Evolutionary conservation across 805 yeast species (phyloP).

Genomic region (Deakozyma indianensis): DNA sequence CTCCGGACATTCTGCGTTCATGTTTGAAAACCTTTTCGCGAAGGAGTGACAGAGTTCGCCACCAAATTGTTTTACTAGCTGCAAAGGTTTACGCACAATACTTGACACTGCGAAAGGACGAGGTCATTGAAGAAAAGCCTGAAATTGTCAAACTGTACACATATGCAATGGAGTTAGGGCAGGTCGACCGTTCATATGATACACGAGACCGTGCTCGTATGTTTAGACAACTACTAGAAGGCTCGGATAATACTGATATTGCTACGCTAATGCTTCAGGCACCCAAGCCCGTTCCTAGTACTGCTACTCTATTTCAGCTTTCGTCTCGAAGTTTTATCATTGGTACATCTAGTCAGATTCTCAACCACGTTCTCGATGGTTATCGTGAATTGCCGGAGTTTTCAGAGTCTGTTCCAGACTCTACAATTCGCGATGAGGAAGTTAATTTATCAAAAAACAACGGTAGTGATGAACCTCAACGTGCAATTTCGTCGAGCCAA

Average conservation of each 20-base stretch:
- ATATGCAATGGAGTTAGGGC: constrained; percentile 45
- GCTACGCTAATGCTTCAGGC: constrained; percentile 63
- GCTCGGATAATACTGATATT: constrained; percentile 37
- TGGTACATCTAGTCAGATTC: constrained; percentile 18
- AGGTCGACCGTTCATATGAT: constrained; percentile 63
- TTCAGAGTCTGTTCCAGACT: constrained; percentile 24
- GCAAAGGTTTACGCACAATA: constrained; percentile 56
- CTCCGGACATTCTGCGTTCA: constrained; percentile 63
- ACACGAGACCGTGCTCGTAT: constrained; percentile 76
- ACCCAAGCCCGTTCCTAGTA: constrained; percentile 50
- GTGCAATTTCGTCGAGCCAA: not conserved
- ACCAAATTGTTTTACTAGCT: constrained; percentile 57
- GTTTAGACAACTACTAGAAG: constrained; percentile 45
- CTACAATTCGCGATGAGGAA: constrained; percentile 23
- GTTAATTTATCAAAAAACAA: not conserved
- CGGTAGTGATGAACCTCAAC: not conserved
- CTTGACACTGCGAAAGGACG: constrained; percentile 24
- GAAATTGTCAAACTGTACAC: constrained; percentile 32
- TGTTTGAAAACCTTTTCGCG: constrained; percentile 37
- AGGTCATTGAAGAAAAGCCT: constrained; percentile 10
- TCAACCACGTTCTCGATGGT: constrained; percentile 20
- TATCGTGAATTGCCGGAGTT: constrained; percentile 28
- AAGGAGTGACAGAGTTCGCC: constrained; percentile 45
- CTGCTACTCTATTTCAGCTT: constrained; percentile 8
- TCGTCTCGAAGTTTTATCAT: constrained; percentile 11